Conservation (phyloP, 192 early-diverging fungal genomes). For the Neocallimastix lanati region DNA sequence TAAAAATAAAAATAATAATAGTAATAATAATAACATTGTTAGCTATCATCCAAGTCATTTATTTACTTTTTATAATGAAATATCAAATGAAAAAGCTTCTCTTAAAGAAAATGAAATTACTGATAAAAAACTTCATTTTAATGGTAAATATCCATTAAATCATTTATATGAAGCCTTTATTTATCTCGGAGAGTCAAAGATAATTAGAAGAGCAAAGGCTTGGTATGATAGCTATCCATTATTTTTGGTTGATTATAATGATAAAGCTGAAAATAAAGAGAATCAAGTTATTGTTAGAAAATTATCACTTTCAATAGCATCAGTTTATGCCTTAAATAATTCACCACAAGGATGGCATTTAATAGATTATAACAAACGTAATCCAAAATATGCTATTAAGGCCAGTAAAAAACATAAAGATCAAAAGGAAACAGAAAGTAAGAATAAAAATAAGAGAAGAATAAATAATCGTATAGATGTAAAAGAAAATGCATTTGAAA, state of each 20-base stretch:
- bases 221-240: not conserved
- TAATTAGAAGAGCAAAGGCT: not conserved
- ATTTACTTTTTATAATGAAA: not conserved
- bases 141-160: not conserved
- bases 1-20: no score
- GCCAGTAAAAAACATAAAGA: not conserved
- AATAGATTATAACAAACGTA: not conserved
- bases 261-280: not conserved
- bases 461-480: not conserved
- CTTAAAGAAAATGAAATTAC: not conserved
- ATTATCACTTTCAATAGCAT: not conserved
- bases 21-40: no score
- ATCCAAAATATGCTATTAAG: not conserved
- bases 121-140: not conserved
- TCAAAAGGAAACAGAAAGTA: not conserved
- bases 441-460: not conserved
- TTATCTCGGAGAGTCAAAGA: not conserved
- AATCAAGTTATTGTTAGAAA: not conserved
- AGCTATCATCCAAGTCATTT: not conserved
- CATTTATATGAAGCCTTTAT: not conserved
- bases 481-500: not conserved
- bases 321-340: not conserved
- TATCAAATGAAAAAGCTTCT: not conserved
- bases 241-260: not conserved
- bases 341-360: not conserved